Evolutionary conservation across 2,329 filamentous ascomycete genomes (phyloP), one percentile per base, ranked within the genome.

Genomic region (Cladosporium sp.): DNA sequence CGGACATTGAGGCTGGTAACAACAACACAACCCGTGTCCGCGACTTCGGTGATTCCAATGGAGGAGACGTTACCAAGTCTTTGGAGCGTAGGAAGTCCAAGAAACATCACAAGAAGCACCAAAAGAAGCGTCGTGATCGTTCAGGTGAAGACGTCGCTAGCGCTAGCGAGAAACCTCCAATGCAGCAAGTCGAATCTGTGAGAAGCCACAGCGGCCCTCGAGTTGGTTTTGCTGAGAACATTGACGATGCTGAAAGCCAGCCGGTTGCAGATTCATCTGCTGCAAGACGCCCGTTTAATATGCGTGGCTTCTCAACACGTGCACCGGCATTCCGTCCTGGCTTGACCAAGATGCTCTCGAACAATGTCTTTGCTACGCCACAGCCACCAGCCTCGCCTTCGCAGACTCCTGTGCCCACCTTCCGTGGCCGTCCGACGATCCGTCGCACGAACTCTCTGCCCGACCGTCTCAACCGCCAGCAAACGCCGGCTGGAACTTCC

Each of bases 361-460:
- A 86, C 46, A 82, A 83, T 9, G 85, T 90, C 53, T 90, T 91
- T 59, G 68, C 66, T 46, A 73, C 68, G n/a, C 69, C 68, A 11
- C 64, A 70, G 35, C 66, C 68, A 0, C 50, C 60, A 5, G 61
- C 64, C 9, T 48, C 52, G 14, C 1, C 50, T 31, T 8, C 28
- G 28, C 35, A 53, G 35, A 43, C 19, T 13, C 44, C 38, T 9
- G 41, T 43, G 3, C 44, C 46, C 7, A 49, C 44, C 28, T 41
- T 41, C 32, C 56, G 53, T 34, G 33, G 53, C n/a, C 61, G 60
- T 28, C 58, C 59, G 6, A 53, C 46, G 42, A 82, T 89, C 49
- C 83, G 85, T 52, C 79, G 87, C 51, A 87, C 86, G 16, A 88
- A 81, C 65, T 90, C 87, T 0, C 76, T 90, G 2, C 87, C 87